These are phyloP conservation scores for Skeletonema costatum DNA, from an alignment of 108 stramenopile genomes.

Conservation along the genomic window DNA sequence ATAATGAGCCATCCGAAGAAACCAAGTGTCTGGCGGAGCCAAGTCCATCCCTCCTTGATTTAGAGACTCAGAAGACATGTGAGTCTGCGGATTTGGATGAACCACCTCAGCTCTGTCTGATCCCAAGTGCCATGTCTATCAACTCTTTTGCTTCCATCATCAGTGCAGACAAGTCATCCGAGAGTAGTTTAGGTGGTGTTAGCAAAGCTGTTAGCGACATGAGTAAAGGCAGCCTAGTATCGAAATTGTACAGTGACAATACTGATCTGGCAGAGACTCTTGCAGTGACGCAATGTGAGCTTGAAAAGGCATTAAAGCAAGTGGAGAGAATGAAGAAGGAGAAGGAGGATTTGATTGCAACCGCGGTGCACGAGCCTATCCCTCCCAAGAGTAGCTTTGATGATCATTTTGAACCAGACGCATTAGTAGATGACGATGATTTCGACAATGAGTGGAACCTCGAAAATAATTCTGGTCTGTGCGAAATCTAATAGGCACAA, in stretches of 20 bases:
- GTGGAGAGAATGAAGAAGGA: slow-evolving; percentile 8
- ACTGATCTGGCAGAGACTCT: slow-evolving; percentile 15
- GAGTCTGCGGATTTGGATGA: not conserved
- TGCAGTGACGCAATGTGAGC: slow-evolving; percentile 12
- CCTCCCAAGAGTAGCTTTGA: not conserved
- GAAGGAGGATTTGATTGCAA: slow-evolving; percentile 4
- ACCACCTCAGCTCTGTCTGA: not conserved
- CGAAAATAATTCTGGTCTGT: not conserved
- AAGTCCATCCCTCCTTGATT: not conserved
- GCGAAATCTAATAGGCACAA: not conserved
- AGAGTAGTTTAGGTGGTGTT: not conserved
- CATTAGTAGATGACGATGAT: not conserved
- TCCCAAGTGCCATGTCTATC: not conserved
- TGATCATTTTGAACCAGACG: not conserved
- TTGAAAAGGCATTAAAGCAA: slow-evolving; percentile 10
- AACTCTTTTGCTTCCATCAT: not conserved
- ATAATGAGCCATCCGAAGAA: not conserved
- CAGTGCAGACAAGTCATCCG: not conserved
- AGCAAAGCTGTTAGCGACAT: not conserved
- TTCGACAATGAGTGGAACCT: not conserved
- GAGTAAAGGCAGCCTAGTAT: not conserved
- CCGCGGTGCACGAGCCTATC: not conserved
- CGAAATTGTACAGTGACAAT: slow-evolving; percentile 27
- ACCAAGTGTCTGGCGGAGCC: not conserved
- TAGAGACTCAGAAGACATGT: not conserved